Conservation (phyloP, 148 eudicot species). For the Dysphania ambrosioides region DNA sequence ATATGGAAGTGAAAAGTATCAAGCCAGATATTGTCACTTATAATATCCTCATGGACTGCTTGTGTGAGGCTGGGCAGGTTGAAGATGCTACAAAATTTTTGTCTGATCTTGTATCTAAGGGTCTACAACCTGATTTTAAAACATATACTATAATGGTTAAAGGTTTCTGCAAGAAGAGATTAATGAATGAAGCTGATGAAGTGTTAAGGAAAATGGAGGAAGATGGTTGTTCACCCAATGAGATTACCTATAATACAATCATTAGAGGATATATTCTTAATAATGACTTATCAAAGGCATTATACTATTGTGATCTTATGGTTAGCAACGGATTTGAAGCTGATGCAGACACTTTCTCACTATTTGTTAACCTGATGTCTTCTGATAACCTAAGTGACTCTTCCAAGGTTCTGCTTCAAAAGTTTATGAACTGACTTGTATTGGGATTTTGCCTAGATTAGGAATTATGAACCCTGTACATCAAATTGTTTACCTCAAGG, state of each 20-base stretch:
- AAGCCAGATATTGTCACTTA: slow-evolving; percentile 7
- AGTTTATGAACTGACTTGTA: not conserved
- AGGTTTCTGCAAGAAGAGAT: slow-evolving; percentile 15
- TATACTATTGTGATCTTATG: slow-evolving; percentile 11
- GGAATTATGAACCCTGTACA: no score
- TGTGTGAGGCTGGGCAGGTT: slow-evolving; percentile 12
- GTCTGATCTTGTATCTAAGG: not conserved
- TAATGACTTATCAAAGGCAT: not conserved
- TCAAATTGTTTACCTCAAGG: no score
- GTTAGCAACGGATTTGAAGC: slow-evolving; percentile 7
- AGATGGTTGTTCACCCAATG: not conserved
- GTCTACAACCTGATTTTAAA: not conserved
- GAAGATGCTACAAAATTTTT: slow-evolving; percentile 10
- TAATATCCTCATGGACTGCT: slow-evolving; percentile 14
- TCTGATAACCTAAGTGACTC: not conserved
- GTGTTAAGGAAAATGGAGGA: not conserved
- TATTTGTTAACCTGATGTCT: not conserved
- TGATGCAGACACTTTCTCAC: slow-evolving; percentile 1
- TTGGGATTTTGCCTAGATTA: no score
- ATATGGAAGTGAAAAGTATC: slow-evolving; percentile 13
- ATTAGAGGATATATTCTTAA: slow-evolving; percentile 1
- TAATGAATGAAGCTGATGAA: slow-evolving; percentile 9
- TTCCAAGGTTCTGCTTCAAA: not conserved
- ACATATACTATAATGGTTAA: slow-evolving; percentile 2
- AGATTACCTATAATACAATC: slow-evolving; percentile 4